A percentile compares a stretch with the other conserved stretches of the same genome.
Conservation (phyloP, 2,329 filamentous ascomycete genomes). For the Colletotrichum spaethianum region DNA sequence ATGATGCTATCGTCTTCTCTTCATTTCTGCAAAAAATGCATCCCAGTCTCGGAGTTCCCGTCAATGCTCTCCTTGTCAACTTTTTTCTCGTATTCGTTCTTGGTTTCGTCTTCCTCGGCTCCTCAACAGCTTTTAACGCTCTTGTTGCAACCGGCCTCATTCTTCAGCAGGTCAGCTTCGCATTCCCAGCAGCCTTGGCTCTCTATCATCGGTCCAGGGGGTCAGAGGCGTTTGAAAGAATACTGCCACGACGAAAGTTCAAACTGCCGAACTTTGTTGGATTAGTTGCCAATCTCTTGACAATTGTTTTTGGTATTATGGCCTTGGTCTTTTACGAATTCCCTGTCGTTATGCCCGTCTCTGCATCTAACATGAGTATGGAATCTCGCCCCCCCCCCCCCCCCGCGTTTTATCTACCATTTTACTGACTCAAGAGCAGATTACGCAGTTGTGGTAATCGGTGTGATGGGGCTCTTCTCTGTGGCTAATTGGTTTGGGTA, state of each 20-base stretch:
- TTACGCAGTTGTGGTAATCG: conserved; percentile 3
- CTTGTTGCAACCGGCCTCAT: conserved; percentile 30
- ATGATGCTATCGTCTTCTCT: conserved; percentile 26
- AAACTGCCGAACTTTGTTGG: conserved; percentile 3
- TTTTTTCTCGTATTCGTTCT: not conserved
- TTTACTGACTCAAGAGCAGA: not conserved
- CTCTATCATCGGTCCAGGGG: conserved; percentile 11
- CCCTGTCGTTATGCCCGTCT: conserved; percentile 24
- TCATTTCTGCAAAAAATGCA: not conserved
- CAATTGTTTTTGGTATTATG: conserved; percentile 7
- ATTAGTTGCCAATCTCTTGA: conserved; percentile 11
- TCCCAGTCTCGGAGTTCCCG: conserved; percentile 13
- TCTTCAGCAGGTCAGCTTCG: conserved; percentile 36
- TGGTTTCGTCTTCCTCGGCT: conserved; percentile 28
- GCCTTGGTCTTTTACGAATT: conserved; percentile 28
- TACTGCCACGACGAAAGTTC: conserved; percentile 10
- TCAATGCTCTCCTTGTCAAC: conserved; percentile 28
- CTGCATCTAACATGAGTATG: conserved; percentile 29
- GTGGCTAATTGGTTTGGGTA: conserved; percentile 21
- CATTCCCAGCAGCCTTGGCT: conserved; percentile 23
- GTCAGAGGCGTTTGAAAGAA: not conserved
- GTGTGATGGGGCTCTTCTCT: conserved; percentile 12
- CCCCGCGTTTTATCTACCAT: fast-evolving
- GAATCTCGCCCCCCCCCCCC: not conserved
- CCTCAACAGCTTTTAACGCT: conserved; percentile 35